Percentiles rank a stretch among this genome's conserved stretches.
phyloP scores from a whole-genome alignment of 73 alveolate genomes.

The Diophrys sp. region DNA sequence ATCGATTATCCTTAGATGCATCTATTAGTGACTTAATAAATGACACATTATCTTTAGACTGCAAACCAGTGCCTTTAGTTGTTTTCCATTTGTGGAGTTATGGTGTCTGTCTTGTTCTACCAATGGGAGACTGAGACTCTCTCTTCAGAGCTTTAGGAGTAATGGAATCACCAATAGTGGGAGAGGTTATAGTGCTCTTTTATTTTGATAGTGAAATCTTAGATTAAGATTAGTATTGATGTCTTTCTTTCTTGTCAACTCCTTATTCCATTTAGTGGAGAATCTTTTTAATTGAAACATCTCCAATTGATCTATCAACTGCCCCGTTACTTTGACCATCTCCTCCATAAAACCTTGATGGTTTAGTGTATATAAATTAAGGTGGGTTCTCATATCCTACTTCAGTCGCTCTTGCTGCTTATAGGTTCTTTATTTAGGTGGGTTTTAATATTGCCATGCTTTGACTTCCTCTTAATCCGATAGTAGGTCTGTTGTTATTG shows the following conservation, averaged over 20 bases:
- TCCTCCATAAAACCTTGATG: neutral
- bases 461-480: no score
- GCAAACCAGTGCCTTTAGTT: neutral
- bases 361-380: neutral
- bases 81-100: neutral
- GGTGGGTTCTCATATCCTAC: neutral
- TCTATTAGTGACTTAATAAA: no score
- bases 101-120: neutral
- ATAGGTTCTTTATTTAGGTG: neutral
- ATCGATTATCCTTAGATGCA: no score
- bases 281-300: neutral
- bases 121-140: neutral
- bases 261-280: neutral
- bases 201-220: neutral
- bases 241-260: neutral
- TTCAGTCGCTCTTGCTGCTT: neutral
- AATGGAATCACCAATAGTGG: no score
- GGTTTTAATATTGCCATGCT: no score
- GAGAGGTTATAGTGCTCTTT: no score
- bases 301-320: neutral
- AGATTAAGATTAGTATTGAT: neutral
- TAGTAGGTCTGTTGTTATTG: no score
- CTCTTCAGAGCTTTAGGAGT: neutral
- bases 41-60: no score
- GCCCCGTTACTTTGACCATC: neutral